Evolutionary conservation across 2,329 filamentous ascomycete species (phyloP).

Genomic region (Trichophyton simii): DNA sequence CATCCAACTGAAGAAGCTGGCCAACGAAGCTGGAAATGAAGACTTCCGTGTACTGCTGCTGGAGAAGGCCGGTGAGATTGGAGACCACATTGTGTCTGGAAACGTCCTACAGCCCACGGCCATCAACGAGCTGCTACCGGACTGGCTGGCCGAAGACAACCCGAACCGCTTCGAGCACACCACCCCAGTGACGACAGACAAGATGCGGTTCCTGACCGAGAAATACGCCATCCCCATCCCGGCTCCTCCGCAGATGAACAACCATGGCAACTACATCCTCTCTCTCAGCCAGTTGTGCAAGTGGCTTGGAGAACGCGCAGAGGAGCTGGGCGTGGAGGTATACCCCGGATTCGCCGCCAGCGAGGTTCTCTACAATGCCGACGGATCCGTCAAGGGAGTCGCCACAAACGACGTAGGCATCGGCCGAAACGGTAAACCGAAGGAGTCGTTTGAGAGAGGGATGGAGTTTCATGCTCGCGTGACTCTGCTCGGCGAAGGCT

Average conservation of each 20-base stretch:
- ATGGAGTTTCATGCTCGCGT: slow-evolving; percentile 96
- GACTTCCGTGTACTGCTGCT: slow-evolving; percentile 86
- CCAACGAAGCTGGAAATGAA: slow-evolving; percentile 87
- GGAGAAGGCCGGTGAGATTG: slow-evolving; percentile 90
- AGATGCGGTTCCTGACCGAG: slow-evolving; percentile 90
- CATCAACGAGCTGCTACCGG: slow-evolving; percentile 78
- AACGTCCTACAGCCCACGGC: slow-evolving; percentile 87
- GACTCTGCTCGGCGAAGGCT: slow-evolving; percentile 87
- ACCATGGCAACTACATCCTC: slow-evolving; percentile 95
- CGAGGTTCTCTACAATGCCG: slow-evolving; percentile 74
- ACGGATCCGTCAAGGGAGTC: slow-evolving; percentile 84
- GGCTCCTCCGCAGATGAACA: slow-evolving; percentile 92
- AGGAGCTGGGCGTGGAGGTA: slow-evolving; percentile 89
- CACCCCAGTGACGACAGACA: slow-evolving; percentile 70
- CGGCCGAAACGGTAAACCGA: slow-evolving; percentile 66
- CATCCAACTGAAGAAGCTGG: slow-evolving; percentile 88
- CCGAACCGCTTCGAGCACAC: slow-evolving; percentile 74
- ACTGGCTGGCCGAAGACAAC: slow-evolving; percentile 86
- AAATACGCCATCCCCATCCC: slow-evolving; percentile 66
- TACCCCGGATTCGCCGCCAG: slow-evolving; percentile 93
- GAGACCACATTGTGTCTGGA: slow-evolving; percentile 88
- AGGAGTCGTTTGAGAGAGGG: slow-evolving; percentile 83
- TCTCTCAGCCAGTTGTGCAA: slow-evolving; percentile 89
- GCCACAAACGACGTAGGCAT: slow-evolving; percentile 93
- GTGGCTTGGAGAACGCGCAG: slow-evolving; percentile 92